These are phyloP conservation scores for Musa itinerans DNA, from an alignment of 176 grass and related monocot genomes.

Conservation along the genomic window DNA sequence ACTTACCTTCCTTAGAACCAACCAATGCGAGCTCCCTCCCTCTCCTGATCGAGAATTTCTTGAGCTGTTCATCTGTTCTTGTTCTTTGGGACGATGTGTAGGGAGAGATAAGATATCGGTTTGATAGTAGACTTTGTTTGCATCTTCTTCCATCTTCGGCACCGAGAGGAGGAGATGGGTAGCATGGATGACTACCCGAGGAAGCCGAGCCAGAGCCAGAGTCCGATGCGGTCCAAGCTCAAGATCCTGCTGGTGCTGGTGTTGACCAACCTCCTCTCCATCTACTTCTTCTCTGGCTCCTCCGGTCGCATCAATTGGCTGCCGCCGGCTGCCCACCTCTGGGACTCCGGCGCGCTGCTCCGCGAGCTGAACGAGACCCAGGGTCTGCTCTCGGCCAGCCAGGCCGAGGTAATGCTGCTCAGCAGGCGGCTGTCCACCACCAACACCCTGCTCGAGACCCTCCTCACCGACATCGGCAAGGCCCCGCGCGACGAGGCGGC, in stretches of 20 bases:
- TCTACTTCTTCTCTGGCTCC: conserved; percentile 19
- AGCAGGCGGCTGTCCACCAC: conserved; percentile 27
- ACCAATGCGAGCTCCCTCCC: no score
- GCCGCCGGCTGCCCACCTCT: conserved; percentile 21
- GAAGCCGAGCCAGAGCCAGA: conserved; percentile 23
- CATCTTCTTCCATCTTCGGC: no score
- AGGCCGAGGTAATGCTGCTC: conserved; percentile 27
- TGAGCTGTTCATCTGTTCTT: no score
- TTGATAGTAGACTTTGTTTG: no score
- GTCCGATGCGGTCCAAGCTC: conserved; percentile 15
- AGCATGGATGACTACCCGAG: conserved; percentile 35
- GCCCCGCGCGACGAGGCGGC: not conserved
- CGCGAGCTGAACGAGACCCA: conserved; percentile 51
- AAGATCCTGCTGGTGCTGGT: conserved; percentile 23
- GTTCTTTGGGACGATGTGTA: no score
- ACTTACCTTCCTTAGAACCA: no score
- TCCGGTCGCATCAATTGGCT: not conserved
- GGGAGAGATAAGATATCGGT: no score
- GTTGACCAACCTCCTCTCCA: conserved; percentile 16
- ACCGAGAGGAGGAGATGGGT: conserved; percentile 23
- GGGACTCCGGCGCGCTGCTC: conserved; percentile 30
- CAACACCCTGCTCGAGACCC: conserved; percentile 47
- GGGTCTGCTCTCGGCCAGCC: conserved; percentile 20
- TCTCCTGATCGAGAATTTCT: no score
- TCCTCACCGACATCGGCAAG: conserved; percentile 20